Conservation (phyloP, 2,329 filamentous ascomycete genomes). For the Apiospora malaysiana region DNA sequence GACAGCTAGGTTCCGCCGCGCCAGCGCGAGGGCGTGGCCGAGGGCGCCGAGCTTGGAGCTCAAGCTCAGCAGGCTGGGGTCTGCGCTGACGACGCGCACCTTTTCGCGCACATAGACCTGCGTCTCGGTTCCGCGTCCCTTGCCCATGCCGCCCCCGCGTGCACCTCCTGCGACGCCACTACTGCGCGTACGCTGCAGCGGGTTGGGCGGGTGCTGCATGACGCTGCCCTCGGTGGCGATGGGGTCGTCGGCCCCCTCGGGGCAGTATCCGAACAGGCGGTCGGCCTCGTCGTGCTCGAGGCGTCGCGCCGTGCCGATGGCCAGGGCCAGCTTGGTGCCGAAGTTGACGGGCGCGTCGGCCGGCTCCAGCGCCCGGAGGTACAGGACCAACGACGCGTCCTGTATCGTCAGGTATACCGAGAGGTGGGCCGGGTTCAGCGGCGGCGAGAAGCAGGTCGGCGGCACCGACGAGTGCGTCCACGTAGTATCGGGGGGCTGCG, state of each 20-base stretch:
- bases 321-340: slow-evolving; percentile 72
- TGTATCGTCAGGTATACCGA: slow-evolving; percentile 75
- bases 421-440: slow-evolving; percentile 63
- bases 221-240: slow-evolving; percentile 25
- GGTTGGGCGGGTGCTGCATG: slow-evolving; percentile 21
- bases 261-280: slow-evolving; percentile 70
- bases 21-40: slow-evolving; percentile 73
- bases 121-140: slow-evolving; percentile 31
- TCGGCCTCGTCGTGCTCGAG: slow-evolving; percentile 83
- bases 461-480: slow-evolving; percentile 41
- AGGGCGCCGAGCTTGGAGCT: slow-evolving; percentile 83
- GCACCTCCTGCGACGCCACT: slow-evolving; percentile 23
- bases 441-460: slow-evolving; percentile 36
- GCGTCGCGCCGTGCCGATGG: slow-evolving; percentile 67
- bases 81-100: slow-evolving; percentile 84
- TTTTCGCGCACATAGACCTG: slow-evolving; percentile 91
- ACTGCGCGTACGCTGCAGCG: slow-evolving; percentile 21
- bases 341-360: slow-evolving; percentile 66
- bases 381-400: slow-evolving; percentile 73
- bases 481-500: slow-evolving; percentile 28
- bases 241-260: slow-evolving; percentile 35
- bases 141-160: slow-evolving; percentile 25
- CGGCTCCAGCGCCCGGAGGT: slow-evolving; percentile 72
- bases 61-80: slow-evolving; percentile 83
- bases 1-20: slow-evolving; percentile 73